Conservation (phyloP, 148 eudicot genomes). For the Vaccinium vitisidaea region DNA sequence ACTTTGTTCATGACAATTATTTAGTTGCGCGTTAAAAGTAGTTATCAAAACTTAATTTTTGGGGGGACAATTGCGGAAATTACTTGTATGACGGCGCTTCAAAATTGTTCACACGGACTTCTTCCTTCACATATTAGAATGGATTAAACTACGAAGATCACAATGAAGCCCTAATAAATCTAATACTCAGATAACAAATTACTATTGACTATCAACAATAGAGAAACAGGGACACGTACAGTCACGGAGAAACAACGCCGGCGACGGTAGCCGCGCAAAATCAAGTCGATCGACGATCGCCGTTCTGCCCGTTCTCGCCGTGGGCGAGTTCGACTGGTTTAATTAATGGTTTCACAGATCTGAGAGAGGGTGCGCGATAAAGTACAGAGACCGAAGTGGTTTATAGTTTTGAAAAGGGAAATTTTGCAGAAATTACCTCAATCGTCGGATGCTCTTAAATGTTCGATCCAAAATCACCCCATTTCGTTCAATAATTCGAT, state of each 20-base stretch:
- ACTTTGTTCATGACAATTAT: too few relatives aligned
- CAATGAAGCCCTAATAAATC: background rate
- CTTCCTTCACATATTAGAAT: too few relatives aligned
- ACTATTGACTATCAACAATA: too few relatives aligned
- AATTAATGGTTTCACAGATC: background rate
- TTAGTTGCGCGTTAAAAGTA: too few relatives aligned
- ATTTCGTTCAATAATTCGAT: too few relatives aligned
- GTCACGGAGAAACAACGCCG: background rate
- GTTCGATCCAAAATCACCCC: too few relatives aligned
- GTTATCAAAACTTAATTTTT: too few relatives aligned
- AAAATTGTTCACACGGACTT: too few relatives aligned
- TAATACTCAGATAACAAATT: background rate
- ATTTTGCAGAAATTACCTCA: too few relatives aligned
- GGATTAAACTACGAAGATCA: background rate
- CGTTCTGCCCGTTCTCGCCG: background rate
- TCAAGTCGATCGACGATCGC: background rate
- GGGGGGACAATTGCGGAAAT: too few relatives aligned
- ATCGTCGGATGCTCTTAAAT: too few relatives aligned
- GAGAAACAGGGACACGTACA: background rate
- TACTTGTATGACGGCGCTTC: too few relatives aligned
- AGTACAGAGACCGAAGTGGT: background rate
- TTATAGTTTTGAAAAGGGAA: background rate
- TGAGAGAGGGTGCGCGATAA: background rate
- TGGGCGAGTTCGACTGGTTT: background rate
- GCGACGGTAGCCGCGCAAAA: background rate